phyloP scores from a whole-genome alignment of 805 yeast species.

The Yarrowia porcina region DNA sequence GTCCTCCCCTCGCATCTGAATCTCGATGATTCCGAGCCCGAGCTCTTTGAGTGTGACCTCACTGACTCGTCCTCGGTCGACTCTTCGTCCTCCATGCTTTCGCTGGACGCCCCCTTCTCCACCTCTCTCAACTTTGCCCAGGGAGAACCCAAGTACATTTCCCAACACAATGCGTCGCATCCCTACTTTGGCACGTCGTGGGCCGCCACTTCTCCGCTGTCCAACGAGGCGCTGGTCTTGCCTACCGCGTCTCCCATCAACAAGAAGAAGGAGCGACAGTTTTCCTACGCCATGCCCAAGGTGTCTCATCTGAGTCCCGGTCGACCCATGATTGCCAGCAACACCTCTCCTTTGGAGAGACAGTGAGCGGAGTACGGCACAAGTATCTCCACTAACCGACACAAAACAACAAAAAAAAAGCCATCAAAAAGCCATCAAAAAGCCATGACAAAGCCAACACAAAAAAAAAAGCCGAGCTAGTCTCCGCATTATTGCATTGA shows the following conservation, averaged over 20 bases:
- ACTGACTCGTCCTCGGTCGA: slow-evolving; percentile 20
- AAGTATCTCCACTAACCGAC: too few relatives aligned
- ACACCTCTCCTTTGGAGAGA: slow-evolving; percentile 24
- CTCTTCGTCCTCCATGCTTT: slow-evolving; percentile 8
- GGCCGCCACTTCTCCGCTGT: slow-evolving; percentile 14
- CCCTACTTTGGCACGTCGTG: slow-evolving; percentile 23
- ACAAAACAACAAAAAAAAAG: too few relatives aligned
- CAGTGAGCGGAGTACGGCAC: slow-evolving; percentile 24
- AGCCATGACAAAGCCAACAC: too few relatives aligned
- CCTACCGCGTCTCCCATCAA: slow-evolving; percentile 18
- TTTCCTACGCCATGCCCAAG: slow-evolving; percentile 25
- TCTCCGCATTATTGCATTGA: slow-evolving; percentile 19
- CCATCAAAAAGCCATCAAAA: too few relatives aligned
- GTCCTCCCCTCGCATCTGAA: slow-evolving; percentile 15
- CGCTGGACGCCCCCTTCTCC: slow-evolving; percentile 21
- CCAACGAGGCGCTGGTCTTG: slow-evolving; percentile 22
- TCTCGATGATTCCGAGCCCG: slow-evolving; percentile 23
- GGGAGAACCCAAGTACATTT: slow-evolving; percentile 21
- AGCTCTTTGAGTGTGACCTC: slow-evolving; percentile 25
- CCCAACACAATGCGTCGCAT: slow-evolving; percentile 15
- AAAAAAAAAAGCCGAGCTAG: slow-evolving; percentile 17
- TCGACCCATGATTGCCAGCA: slow-evolving; percentile 11
- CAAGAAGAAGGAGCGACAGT: slow-evolving; percentile 26
- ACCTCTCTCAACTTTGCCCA: slow-evolving; percentile 9
- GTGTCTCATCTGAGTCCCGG: slow-evolving; percentile 18